These are phyloP conservation scores for Rugonectria rugulosa DNA, from an alignment of 2,329 filamentous ascomycete species.

Conservation along the genomic window DNA sequence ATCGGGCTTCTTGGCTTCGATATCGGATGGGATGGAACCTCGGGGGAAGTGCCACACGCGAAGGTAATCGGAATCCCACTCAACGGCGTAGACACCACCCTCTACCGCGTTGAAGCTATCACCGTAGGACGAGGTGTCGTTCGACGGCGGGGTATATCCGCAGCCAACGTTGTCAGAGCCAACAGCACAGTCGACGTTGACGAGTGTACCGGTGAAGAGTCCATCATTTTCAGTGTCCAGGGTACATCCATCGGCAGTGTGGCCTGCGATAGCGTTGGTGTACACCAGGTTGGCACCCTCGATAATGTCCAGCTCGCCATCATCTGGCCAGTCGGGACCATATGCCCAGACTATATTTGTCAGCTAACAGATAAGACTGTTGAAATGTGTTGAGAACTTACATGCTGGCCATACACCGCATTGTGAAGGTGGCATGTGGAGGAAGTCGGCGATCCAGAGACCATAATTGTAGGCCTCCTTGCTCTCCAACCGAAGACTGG, in stretches of 20 bases:
- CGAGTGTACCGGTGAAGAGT: conserved; percentile 38
- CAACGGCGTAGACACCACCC: conserved; percentile 74
- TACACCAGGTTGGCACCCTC: conserved; percentile 72
- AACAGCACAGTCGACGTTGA: conserved; percentile 47
- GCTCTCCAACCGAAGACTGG: conserved; percentile 72
- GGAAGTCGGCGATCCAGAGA: conserved; percentile 75
- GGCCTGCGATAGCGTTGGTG: conserved; percentile 67
- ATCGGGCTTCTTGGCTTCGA: conserved; percentile 64
- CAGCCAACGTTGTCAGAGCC: conserved; percentile 53
- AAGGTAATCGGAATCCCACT: conserved; percentile 74
- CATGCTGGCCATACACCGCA: conserved; percentile 80
- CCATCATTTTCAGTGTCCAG: conserved; percentile 29
- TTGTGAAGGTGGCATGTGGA: conserved; percentile 74
- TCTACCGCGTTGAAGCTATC: conserved; percentile 70
- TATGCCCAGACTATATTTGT: conserved; percentile 58
- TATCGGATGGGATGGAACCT: conserved; percentile 69
- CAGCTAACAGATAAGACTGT: no score
- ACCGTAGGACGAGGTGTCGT: conserved; percentile 61
- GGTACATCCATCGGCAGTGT: conserved; percentile 56
- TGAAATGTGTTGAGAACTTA: no score
- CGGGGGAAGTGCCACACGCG: conserved; percentile 80
- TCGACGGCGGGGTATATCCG: conserved; percentile 49
- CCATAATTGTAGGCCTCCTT: conserved; percentile 69
- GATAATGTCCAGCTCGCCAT: conserved; percentile 74
- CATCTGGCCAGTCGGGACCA: conserved; percentile 64